These are phyloP conservation scores for Triticum turgidum DNA, from an alignment of 176 grass and related monocot genomes.

Conservation along the genomic window DNA sequence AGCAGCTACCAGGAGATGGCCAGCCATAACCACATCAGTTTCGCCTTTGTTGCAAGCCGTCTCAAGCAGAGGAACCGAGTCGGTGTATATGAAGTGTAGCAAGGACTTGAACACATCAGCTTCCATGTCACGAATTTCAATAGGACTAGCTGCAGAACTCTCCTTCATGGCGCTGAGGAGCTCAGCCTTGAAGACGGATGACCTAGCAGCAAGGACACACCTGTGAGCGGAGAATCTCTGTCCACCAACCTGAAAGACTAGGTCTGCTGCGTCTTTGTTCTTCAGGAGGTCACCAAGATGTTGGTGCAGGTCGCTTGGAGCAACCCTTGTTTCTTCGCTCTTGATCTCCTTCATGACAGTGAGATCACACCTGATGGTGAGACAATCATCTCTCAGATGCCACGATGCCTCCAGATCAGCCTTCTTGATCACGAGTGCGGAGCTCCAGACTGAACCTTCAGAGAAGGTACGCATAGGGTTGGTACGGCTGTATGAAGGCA, in stretches of 20 bases:
- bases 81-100: not conserved
- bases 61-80: not conserved
- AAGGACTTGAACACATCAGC: not conserved
- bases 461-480: not conserved
- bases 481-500: too few species aligned
- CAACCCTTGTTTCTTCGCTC: not conserved
- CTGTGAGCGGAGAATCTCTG: not conserved
- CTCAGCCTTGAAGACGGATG: not conserved
- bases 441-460: not conserved
- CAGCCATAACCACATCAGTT: not conserved
- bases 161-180: not conserved
- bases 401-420: not conserved
- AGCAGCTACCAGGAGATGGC: not conserved
- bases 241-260: not conserved
- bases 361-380: not conserved
- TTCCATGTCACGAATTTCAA: not conserved
- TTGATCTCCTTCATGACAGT: not conserved
- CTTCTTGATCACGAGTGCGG: not conserved
- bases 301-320: not conserved
- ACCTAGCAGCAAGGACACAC: not conserved
- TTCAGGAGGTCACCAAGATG: not conserved
- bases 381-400: not conserved
- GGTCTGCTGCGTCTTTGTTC: not conserved
- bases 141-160: not conserved
- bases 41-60: too few species aligned